Evolutionary conservation across 768 basidiomycete genomes (phyloP).

Genomic region (Chalciporus pseudorubinellus): DNA sequence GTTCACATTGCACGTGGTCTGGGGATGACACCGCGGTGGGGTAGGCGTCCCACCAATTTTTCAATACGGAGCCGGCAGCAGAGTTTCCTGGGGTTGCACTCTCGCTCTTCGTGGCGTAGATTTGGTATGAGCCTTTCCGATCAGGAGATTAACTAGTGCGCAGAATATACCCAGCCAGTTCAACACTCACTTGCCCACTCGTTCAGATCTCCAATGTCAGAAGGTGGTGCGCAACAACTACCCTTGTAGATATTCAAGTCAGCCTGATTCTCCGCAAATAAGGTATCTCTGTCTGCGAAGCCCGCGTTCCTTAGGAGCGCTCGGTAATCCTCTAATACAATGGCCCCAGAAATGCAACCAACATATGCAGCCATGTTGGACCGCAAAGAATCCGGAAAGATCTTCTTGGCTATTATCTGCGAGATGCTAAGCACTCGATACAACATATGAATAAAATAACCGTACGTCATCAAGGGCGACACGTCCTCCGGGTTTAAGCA

Average conservation of each 20-base stretch:
- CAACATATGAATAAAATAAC: neutral
- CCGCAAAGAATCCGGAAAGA: slow-evolving; percentile 41
- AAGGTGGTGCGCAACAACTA: slow-evolving; percentile 8
- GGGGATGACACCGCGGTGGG: slow-evolving; percentile 37
- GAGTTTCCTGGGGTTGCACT: neutral
- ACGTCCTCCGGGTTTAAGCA: slow-evolving; percentile 58
- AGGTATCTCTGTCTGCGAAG: slow-evolving; percentile 45
- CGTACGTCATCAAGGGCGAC: slow-evolving; percentile 51
- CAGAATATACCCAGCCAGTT: neutral
- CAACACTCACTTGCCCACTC: slow-evolving; percentile 42
- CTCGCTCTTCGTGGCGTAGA: slow-evolving; percentile 42
- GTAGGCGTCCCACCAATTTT: slow-evolving; percentile 55
- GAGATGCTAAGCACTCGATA: neutral
- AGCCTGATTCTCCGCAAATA: slow-evolving; percentile 40
- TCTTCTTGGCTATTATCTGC: slow-evolving; percentile 48
- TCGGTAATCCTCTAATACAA: slow-evolving; percentile 39
- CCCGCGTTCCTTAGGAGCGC: slow-evolving; percentile 38
- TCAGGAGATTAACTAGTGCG: neutral
- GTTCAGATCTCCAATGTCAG: slow-evolving; percentile 37
- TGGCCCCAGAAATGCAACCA: slow-evolving; percentile 48
- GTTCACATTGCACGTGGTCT: slow-evolving; percentile 30
- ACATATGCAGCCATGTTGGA: slow-evolving; percentile 42
- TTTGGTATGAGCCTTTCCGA: slow-evolving; percentile 43
- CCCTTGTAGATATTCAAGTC: slow-evolving; percentile 40
- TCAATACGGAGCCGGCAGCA: slow-evolving; percentile 25